Base-by-base conservation (phyloP, 2,329 filamentous ascomycete species). In the Paecilomyces sp. region DNA sequence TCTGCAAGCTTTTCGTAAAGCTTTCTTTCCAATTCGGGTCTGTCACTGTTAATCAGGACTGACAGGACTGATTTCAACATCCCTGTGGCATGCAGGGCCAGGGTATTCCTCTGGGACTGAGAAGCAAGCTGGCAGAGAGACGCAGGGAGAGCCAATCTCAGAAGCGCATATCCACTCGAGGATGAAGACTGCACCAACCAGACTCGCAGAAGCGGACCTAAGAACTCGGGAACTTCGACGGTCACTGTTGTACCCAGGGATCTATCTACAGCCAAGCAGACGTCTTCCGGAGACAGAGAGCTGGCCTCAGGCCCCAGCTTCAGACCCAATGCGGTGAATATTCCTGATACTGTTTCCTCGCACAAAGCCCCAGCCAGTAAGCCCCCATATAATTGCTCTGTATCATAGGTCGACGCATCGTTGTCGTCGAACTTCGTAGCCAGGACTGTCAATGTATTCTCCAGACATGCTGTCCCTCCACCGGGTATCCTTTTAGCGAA, bases 301-400 rank as follows among this genome's bases (percentile, higher is more conserved):
- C 61, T 60, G 11, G 61, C 56, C 51, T 57, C 54, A 3, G 62
- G 60, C 9, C 63, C 61, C 56, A 70, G 66, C 58, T 66, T 74
- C 54, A 68, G 67, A 65, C 58, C 72, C 66, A 72, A 70, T 62
- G 62, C 76, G 64, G 70, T 74, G 70, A 90, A 94, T 55, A 94
- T 79, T 58, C 84, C 79, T 57, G 88, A 85, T 61, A 93, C 80
- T 53, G 86, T 84, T 69, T 91, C 86, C 71, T 96, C 89, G 58
- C 91, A 89, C 56, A 96, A 76, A 1, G 89, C 87, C 75, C 95
- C 93, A 4, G 90, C 85, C 56, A 96, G 81, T 8, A 97, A 83
- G 66, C 88, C 88, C 30, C 91, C 91, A 74, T 95, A 95, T 3
- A 95, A 81, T 72, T 92, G 88, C 66, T 95, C 90, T 53, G 86